Base-by-base conservation (phyloP, 2,329 filamentous ascomycete genomes). In the Botrytis tulipae region DNA sequence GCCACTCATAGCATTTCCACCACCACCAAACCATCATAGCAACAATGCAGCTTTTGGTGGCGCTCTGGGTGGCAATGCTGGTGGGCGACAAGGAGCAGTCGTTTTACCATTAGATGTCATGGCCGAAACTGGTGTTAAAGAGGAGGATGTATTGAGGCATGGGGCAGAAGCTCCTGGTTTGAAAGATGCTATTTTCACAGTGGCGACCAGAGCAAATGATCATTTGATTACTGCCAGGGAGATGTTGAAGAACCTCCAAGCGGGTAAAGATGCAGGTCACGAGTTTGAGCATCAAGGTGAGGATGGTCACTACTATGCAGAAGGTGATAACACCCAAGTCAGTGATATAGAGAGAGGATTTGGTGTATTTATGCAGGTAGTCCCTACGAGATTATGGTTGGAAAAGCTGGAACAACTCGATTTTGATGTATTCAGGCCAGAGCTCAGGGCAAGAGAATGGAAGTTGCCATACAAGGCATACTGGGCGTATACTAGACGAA, bases 171-270 rank as follows among this genome's bases (percentile, higher is more conserved):
- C 95, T 0, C 86, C 89, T 0, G 95, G 95, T 0, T 86, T 98
- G 29, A 90, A 92, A 75, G 95, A 99, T 82, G 95, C 95, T 5
- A 90, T 98, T 0, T 99, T 98, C 82, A 88, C 90, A 6, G 93
- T 99, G 22, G 96, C 96, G 0, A 99, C 96, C 0, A 89, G 95
- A 54, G 96, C 96, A 10, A 97, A 97, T 80, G 96, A 99, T 81
- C 96, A 99, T 82, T 85, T 99, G 48, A 97, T 98, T 77, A 98
- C 95, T 0, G 95, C 93, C 2, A 87, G 94, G 74, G 93, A 97
- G 81, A 97, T 99, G 94, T 83, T 98, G 74, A 91, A 90, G 79
- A 93, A 93, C 78, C 84, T 97, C 32, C 89, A 89, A 71, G 90
- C 89, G 6, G 93, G 94, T 2, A 84, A 92, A 77, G 90, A 90